Base-by-base conservation (phyloP, 345 rosid species). In the Populus pruinosa region DNA sequence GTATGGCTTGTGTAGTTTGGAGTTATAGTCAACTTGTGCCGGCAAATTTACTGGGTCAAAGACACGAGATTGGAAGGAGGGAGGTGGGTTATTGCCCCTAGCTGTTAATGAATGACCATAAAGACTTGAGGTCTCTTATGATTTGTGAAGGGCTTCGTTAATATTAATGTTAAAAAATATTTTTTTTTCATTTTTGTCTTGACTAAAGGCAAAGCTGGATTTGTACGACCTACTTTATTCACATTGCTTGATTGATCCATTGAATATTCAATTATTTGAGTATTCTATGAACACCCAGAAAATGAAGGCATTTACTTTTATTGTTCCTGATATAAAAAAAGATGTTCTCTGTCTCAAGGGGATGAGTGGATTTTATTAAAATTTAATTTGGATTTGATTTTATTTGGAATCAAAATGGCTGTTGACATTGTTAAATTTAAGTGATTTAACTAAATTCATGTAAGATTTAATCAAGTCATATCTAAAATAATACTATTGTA, bases 21-120 rank as follows among this genome's bases (percentile, higher is more conserved):
- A 59, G 64, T 33, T 33, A 1, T 16, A 10, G 41, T 18, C 4
- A 41, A 21, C 8, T 5, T 11, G 23, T 47, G 72, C 78, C 72
- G 21, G 72, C 47, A 35, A 50, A 53, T 47, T 43, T 23, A 74
- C 20, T 41, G 35, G 62, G 38, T 76, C 27, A 67, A 16, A 53
- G 25, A 55, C 36, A 23, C 2, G 1, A 35, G 62, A 7, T 8
- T 2, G 35, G 16, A 36, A 4, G 39, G 25, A 64, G 50, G 47
- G 39, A 14, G 31, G 11, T 21, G 47, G 23, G 62, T 2, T 1
- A 2, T 56, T 8, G 47, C 43, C 44, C 6, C 18, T 17, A 27
- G 79, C 79, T 17, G 73, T 29, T 27, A 39, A 76, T 23, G 18
- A 29, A 61, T 61, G 74, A 77, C 78, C 41, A 27, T 4, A 18